Base-by-base conservation (phyloP, 2,329 filamentous ascomycete genomes). In the Penicillium sp. region DNA sequence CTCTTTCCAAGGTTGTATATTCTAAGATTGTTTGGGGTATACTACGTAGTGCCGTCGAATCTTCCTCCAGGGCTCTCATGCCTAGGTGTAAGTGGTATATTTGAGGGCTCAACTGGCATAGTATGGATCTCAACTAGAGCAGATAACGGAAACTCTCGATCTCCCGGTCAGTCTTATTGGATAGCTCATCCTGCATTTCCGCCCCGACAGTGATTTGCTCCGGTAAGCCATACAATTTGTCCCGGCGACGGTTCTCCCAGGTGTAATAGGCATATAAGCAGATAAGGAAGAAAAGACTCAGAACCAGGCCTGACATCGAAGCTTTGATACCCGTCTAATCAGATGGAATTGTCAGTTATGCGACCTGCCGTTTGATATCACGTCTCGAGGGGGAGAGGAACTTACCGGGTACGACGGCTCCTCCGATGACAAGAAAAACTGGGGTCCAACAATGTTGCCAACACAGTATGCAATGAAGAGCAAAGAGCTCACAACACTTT, bases 391-490 rank as follows among this genome's bases (percentile, higher is more conserved):
- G 36, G 13, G 7, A 40, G 11, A 21, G 4, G n/a, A 18, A 10
- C 57, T 55, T 36, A 58, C 56, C 16, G 56, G 58, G 31, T 60
- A 60, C 13, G 53, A 52, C 9, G 58, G 58, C 29, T 60, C 58
- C 43, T 60, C 56, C 1, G 47, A 54, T 1, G 56, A 42, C 16
- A 60, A 36, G 44, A 60, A 60, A 32, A 60, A 62, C n/a, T 60
- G 64, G 22, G 68, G 67, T 0, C 65, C 67, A 11, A 66, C 59
- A 34, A 70, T 66, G 40, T 69, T 69, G 2, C 67, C 65, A 40
- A 67, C 53, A 34, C 67, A 67, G 27, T 68, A 67, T 1, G 62
- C 79, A 1, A 78, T 78, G 54, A 83, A 83, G 5, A 83, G 55
- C 8, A 78, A 68, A 0, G 79, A 79, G 0, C 70, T 64, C 2